These are phyloP conservation scores for Ceratocystis eucalypticola DNA, from an alignment of 2,329 filamentous ascomycete genomes.

Conservation along the genomic window DNA sequence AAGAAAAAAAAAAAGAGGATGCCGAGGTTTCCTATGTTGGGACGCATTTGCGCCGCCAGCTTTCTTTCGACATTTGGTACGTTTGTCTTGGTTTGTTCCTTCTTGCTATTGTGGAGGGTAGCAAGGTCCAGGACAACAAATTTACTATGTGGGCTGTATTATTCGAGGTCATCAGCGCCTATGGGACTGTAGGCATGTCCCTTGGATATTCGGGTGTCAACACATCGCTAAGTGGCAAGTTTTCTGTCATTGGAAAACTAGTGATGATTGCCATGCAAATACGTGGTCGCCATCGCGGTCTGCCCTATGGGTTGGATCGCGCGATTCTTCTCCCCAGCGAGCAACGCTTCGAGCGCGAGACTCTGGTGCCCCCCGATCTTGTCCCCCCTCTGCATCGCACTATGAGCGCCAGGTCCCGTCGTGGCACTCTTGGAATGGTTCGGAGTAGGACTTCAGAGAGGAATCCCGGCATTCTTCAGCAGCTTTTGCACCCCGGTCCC, in stretches of 20 bases:
- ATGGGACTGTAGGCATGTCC: constrained; percentile 85
- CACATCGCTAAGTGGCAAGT: constrained; percentile 70
- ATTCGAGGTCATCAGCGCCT: constrained; percentile 81
- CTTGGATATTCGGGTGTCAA: constrained; percentile 67
- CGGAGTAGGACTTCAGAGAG: constrained; percentile 23
- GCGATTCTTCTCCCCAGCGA: constrained; percentile 47
- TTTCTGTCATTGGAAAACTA: constrained; percentile 58
- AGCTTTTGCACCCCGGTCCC: constrained; percentile 38
- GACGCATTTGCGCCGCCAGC: constrained; percentile 77
- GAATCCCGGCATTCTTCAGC: constrained; percentile 33
- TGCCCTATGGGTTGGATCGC: constrained; percentile 53
- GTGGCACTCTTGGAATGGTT: constrained; percentile 14
- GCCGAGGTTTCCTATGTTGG: constrained; percentile 71
- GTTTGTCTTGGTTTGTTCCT: constrained; percentile 89
- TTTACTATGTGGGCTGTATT: constrained; percentile 59
- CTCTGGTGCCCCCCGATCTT: constrained; percentile 29
- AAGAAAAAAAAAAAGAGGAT: constrained; percentile 29
- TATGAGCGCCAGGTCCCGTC: constrained; percentile 27
- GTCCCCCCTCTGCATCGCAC: constrained; percentile 30
- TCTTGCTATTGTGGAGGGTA: constrained; percentile 76
- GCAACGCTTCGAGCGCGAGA: constrained; percentile 40
- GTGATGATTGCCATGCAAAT: constrained; percentile 57
- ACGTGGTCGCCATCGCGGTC: constrained; percentile 53
- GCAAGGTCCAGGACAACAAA: constrained; percentile 46
- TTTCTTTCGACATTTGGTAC: constrained; percentile 97